Evolutionary conservation across 2,329 filamentous ascomycete species (phyloP).

Genomic region (Stagonosporopsis cucurbitacearum): DNA sequence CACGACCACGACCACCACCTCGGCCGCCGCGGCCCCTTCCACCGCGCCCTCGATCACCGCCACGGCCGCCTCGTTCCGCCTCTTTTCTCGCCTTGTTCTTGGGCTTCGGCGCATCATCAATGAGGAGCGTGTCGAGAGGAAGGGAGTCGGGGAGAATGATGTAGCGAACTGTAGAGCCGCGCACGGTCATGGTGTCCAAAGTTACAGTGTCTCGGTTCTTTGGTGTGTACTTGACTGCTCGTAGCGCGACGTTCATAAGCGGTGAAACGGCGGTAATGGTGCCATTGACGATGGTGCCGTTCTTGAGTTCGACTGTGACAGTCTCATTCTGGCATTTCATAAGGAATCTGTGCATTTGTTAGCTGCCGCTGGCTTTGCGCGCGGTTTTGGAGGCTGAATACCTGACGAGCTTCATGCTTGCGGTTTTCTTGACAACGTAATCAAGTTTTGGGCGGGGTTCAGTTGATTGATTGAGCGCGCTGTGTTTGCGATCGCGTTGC

Average conservation of each 20-base stretch:
- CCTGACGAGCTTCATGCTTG: conserved; percentile 49
- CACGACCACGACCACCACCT: conserved; percentile 43
- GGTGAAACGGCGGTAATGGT: conserved; percentile 96
- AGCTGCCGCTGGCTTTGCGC: conserved; percentile 20
- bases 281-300: conserved; percentile 96
- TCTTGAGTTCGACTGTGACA: conserved; percentile 97
- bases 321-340: conserved; percentile 99
- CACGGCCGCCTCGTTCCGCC: conserved; percentile 61
- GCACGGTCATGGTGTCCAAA: conserved; percentile 95
- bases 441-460: not conserved
- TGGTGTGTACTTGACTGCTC: conserved; percentile 94
- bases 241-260: conserved; percentile 97
- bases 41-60: conserved; percentile 56
- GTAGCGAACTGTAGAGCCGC: conserved; percentile 94
- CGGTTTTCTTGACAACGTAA: conserved; percentile 1
- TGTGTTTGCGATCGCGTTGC: conserved; percentile 18
- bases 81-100: conserved; percentile 99
- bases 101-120: conserved; percentile 96
- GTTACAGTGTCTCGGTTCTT: conserved; percentile 85
- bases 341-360: conserved; percentile 72
- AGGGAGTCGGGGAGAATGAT: conserved; percentile 95
- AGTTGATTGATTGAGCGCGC: not conserved
- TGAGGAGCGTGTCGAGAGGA: conserved; percentile 90
- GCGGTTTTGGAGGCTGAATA: conserved; percentile 17
- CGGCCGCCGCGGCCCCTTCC: conserved; percentile 55